phyloP scores from a whole-genome alignment of 805 yeast genomes.

The Tetrapisispora pingtungensis region DNA sequence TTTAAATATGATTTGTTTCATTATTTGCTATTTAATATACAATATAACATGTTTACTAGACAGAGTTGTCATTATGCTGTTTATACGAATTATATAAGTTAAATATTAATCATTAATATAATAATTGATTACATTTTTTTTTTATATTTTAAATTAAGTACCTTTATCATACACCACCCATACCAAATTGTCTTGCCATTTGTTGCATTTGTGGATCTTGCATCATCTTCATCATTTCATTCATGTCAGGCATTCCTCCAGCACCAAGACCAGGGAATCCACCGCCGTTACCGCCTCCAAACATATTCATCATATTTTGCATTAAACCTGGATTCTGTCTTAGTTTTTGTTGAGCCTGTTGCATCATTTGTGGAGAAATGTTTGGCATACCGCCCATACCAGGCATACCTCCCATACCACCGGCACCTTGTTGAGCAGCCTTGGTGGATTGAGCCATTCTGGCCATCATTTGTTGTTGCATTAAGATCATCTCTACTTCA shows the following conservation, averaged over 20 bases:
- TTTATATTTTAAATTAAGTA: not conserved
- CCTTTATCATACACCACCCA: slow-evolving; percentile 15
- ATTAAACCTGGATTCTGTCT: slow-evolving; percentile 68
- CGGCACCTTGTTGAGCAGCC: slow-evolving; percentile 34
- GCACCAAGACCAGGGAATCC: slow-evolving; percentile 30
- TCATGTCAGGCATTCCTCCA: slow-evolving; percentile 62
- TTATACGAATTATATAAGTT: not conserved
- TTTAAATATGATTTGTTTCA: not conserved
- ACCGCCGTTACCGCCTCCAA: slow-evolving; percentile 47
- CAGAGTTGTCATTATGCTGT: not conserved
- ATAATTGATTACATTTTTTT: not conserved
- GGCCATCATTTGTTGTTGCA: slow-evolving; percentile 91
- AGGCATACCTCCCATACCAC: slow-evolving; percentile 46
- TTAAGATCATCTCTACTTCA: slow-evolving; percentile 86
- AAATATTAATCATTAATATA: not conserved
- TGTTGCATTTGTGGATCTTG: slow-evolving; percentile 38
- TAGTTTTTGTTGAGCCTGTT: slow-evolving; percentile 48
- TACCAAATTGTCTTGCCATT: slow-evolving; percentile 42
- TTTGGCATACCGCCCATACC: slow-evolving; percentile 43
- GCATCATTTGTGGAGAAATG: slow-evolving; percentile 33
- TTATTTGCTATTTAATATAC: not conserved
- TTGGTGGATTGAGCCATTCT: slow-evolving; percentile 71
- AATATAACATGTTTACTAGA: not conserved
- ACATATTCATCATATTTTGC: slow-evolving; percentile 62
- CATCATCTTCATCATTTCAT: slow-evolving; percentile 54